A percentile compares a stretch with the other conserved stretches of the same genome.
These are phyloP conservation scores for Marasmius tenuissimus DNA, from an alignment of 1,284 basidiomycete genomes.

Conservation along the genomic window DNA sequence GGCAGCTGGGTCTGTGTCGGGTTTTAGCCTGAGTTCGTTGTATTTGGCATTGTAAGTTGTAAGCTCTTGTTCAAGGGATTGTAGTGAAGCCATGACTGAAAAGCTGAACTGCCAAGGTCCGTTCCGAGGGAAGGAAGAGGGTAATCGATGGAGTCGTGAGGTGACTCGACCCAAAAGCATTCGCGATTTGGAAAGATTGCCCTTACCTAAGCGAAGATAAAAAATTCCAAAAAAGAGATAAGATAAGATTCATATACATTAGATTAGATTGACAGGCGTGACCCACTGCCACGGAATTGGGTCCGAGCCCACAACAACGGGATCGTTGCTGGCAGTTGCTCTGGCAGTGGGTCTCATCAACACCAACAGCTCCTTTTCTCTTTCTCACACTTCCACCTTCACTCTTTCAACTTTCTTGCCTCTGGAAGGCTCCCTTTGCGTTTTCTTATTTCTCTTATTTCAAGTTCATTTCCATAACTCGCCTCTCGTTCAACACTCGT, in stretches of 20 bases:
- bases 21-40: constrained; percentile 57
- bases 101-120: background rate
- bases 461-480: constrained; percentile 13
- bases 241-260: background rate
- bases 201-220: background rate
- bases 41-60: constrained; percentile 47
- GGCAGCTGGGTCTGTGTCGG: constrained; percentile 42
- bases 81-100: constrained; percentile 9
- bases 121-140: background rate
- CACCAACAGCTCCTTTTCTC: constrained; percentile 8
- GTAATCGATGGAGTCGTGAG: constrained; percentile 12
- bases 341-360: background rate
- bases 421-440: constrained; percentile 36
- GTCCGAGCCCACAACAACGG: too few species aligned
- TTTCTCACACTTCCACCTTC: constrained; percentile 18
- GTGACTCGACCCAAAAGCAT: background rate
- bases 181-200: background rate
- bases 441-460: constrained; percentile 10
- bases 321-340: background rate
- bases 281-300: background rate
- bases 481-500: constrained; percentile 18
- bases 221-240: background rate
- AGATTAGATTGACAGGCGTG: background rate
- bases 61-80: constrained; percentile 9
- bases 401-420: constrained; percentile 16